Conservation (phyloP, 441 rosid genomes). For the Bruguiera hainesii region DNA sequence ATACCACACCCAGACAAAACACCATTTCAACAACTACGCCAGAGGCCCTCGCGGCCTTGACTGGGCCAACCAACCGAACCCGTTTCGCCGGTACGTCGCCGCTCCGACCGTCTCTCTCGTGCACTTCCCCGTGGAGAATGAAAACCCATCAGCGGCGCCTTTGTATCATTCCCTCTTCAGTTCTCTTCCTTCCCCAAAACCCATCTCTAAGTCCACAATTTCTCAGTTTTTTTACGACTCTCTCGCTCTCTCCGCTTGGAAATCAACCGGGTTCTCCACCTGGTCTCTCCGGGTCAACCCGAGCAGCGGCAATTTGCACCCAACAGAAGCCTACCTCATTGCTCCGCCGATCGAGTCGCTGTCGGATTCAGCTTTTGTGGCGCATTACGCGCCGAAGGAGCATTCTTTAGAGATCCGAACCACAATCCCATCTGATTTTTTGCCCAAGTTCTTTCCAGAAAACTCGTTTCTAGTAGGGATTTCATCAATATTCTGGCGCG, state of each 20-base stretch:
- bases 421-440: conserved; percentile 38
- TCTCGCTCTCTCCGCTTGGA: conserved; percentile 92
- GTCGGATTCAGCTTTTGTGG: conserved; percentile 50
- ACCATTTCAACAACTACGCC: conserved; percentile 60
- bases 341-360: conserved; percentile 54
- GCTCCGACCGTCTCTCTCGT: conserved; percentile 60
- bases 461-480: conserved; percentile 62
- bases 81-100: conserved; percentile 69
- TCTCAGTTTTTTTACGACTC: conserved; percentile 67
- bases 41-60: conserved; percentile 89
- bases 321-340: conserved; percentile 72
- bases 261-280: conserved; percentile 66
- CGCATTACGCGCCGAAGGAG: conserved; percentile 78
- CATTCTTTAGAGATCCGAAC: conserved; percentile 78
- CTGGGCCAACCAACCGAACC: conserved; percentile 92
- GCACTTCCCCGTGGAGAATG: conserved; percentile 29
- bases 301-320: conserved; percentile 89
- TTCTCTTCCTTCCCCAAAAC: conserved; percentile 57
- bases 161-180: conserved; percentile 53
- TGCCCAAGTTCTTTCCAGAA: conserved; percentile 40
- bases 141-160: conserved; percentile 12
- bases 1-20: conserved; percentile 77
- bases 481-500: conserved; percentile 85
- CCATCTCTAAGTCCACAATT: conserved; percentile 49
- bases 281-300: conserved; percentile 97